Conservation (phyloP, 176 grass and related monocot genomes). For the Calamus simplicifolius region DNA sequence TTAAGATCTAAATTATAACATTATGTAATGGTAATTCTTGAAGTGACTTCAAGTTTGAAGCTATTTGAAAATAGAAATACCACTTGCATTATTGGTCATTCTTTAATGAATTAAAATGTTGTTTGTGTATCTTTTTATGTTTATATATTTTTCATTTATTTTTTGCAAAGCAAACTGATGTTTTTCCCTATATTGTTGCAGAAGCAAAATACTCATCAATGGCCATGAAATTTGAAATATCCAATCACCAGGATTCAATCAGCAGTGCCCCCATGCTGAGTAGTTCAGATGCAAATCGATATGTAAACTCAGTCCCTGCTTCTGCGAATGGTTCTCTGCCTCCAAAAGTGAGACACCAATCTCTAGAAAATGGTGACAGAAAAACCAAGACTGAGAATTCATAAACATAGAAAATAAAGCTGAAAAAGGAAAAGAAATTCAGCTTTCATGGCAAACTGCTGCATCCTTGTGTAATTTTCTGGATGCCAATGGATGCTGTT, state of each 20-base stretch:
- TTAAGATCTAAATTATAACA: too few species aligned
- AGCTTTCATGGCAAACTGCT: constrained; percentile 26
- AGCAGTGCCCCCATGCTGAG: constrained; percentile 37
- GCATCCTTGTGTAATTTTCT: constrained; percentile 13
- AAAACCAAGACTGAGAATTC: constrained; percentile 41
- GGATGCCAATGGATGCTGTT: constrained; percentile 21
- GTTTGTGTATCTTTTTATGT: not conserved
- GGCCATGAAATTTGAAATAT: constrained; percentile 42
- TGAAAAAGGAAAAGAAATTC: constrained; percentile 4
- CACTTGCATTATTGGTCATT: not conserved
- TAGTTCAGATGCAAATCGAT: constrained; percentile 33
- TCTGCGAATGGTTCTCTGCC: constrained; percentile 44
- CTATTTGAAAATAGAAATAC: too few species aligned
- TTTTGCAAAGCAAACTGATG: not conserved
- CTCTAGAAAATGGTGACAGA: constrained; percentile 41
- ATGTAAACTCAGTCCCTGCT: constrained; percentile 36
- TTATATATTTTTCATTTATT: constrained; percentile 1
- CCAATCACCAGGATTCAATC: constrained; percentile 37
- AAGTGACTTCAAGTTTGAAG: not conserved
- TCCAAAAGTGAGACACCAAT: constrained; percentile 21
- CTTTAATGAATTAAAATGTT: not conserved
- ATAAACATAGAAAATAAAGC: constrained; percentile 7
- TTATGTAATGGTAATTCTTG: too few species aligned
- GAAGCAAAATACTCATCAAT: constrained; percentile 44
- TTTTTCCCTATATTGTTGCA: constrained; percentile 17